Evolutionary conservation across 1,284 basidiomycete species (phyloP).

Genomic region (Papiliotrema flavescens): DNA sequence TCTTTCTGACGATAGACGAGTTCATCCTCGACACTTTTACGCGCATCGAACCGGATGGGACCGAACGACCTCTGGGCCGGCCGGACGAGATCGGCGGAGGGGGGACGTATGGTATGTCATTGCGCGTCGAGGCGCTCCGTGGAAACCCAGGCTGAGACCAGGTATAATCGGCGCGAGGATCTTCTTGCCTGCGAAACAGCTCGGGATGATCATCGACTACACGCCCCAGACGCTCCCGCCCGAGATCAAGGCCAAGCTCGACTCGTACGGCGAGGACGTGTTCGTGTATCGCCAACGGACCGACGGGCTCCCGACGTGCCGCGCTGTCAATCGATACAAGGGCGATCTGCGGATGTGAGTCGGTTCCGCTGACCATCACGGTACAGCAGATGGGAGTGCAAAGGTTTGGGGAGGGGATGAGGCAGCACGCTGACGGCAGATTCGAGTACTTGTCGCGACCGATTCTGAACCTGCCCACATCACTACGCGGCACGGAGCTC

Average conservation of each 20-base stretch:
- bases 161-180: constrained; percentile 43
- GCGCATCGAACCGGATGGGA: constrained; percentile 28
- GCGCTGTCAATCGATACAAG: constrained; percentile 39
- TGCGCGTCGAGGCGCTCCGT: too few relatives aligned
- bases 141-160: constrained; percentile 7
- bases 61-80: constrained; percentile 26
- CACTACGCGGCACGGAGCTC: constrained; percentile 17
- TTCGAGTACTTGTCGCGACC: constrained; percentile 37
- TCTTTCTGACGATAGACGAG: constrained; percentile 20
- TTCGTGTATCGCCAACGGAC: constrained; percentile 30
- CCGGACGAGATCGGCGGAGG: constrained; percentile 46
- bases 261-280: constrained; percentile 36
- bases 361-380: background rate
- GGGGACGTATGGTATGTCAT: constrained; percentile 40
- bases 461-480: constrained; percentile 21
- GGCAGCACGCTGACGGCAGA: background rate
- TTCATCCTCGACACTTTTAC: constrained; percentile 47
- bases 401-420: background rate
- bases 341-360: constrained; percentile 35
- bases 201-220: constrained; percentile 43
- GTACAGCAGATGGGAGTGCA: background rate
- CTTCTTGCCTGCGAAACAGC: constrained; percentile 30
- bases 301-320: constrained; percentile 35
- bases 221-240: constrained; percentile 24
- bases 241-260: constrained; percentile 23